A percentile compares a stretch with the other conserved stretches of the same genome.
phyloP scores from a whole-genome alignment of 768 basidiomycete species.

The Rubroboletus pulcherrimus region DNA sequence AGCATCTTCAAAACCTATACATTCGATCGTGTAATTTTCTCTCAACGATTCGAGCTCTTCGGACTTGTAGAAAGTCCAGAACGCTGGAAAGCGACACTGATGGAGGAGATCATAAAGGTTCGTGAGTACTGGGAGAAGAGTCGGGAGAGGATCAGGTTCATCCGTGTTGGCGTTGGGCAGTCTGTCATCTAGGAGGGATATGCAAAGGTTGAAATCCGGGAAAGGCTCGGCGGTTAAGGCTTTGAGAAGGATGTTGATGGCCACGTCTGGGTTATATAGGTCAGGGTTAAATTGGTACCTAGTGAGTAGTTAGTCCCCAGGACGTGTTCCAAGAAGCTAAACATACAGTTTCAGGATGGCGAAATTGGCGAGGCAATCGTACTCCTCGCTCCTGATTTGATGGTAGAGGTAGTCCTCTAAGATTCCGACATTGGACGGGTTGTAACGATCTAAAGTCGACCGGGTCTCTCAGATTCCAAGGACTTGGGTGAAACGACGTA shows the following conservation, averaged over 20 bases:
- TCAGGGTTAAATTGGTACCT: conserved; percentile 97
- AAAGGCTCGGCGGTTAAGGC: conserved; percentile 79
- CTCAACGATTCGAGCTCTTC: conserved; percentile 66
- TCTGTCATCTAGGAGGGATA: conserved; percentile 86
- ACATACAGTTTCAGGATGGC: conserved; percentile 88
- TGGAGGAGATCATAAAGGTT: conserved; percentile 66
- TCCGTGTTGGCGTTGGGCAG: conserved; percentile 52
- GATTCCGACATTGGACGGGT: conserved; percentile 88
- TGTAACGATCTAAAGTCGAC: conserved; percentile 77
- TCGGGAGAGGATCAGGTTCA: conserved; percentile 77
- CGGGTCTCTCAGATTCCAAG: background rate
- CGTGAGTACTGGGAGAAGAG: conserved; percentile 65
- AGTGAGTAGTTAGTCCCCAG: background rate
- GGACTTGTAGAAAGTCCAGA: conserved; percentile 76
- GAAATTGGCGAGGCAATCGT: conserved; percentile 92
- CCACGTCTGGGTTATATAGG: conserved; percentile 88
- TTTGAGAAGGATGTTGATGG: conserved; percentile 93
- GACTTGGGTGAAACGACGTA: conserved; percentile 34
- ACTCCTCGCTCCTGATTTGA: conserved; percentile 87
- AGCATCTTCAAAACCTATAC: conserved; percentile 78
- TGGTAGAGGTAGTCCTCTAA: conserved; percentile 96
- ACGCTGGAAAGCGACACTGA: conserved; percentile 83
- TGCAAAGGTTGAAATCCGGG: conserved; percentile 92
- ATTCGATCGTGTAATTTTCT: conserved; percentile 85
- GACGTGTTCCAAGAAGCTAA: background rate